Percentiles rank a stretch among this genome's conserved stretches.
phyloP scores from a whole-genome alignment of 2,329 filamentous ascomycete species.

The Albifimbria verrucaria region DNA sequence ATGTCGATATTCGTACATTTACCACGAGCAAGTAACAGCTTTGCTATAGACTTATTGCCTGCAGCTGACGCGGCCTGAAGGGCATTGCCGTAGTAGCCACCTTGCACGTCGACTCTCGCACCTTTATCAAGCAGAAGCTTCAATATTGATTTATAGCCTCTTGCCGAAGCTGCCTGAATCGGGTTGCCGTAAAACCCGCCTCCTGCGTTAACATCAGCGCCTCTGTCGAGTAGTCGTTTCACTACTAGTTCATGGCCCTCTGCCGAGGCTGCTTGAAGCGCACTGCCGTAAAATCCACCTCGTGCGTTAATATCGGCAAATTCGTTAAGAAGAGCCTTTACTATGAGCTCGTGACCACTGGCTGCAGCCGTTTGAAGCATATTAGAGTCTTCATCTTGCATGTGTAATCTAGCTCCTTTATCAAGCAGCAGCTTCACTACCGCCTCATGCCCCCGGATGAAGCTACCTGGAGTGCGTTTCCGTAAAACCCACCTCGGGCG shows the following conservation, averaged over 20 bases:
- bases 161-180: neutral
- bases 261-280: neutral
- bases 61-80: neutral
- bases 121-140: neutral
- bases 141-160: neutral
- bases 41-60: neutral
- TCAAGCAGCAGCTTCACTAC: constrained; percentile 9
- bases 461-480: too few species aligned
- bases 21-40: neutral
- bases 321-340: constrained; percentile 5
- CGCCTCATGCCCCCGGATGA: neutral
- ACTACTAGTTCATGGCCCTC: neutral
- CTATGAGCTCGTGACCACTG: neutral
- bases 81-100: neutral
- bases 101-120: neutral
- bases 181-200: neutral
- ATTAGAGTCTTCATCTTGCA: too few species aligned
- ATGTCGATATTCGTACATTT: neutral
- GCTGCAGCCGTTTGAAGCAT: too few species aligned
- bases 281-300: neutral
- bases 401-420: too few species aligned
- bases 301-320: neutral
- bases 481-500: too few species aligned
- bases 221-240: constrained; percentile 1
- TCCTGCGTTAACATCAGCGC: neutral